Evolutionary conservation across 1,284 basidiomycete species (phyloP).

Genomic region (Rhodofomes roseus): DNA sequence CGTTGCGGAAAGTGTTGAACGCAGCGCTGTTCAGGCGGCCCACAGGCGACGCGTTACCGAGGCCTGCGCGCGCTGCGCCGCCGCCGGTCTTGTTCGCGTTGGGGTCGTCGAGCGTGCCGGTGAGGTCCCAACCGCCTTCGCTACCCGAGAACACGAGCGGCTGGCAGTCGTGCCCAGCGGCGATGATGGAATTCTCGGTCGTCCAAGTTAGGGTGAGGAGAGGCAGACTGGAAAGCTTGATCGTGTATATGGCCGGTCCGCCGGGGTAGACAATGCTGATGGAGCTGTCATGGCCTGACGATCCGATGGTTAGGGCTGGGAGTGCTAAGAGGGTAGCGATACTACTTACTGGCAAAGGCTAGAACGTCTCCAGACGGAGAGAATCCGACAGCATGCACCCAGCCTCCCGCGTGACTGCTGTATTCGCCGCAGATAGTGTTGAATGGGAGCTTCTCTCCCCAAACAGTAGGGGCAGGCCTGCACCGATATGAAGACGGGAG

Average conservation of each 20-base stretch:
- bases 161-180: conserved; percentile 97
- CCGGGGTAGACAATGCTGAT: conserved; percentile 87
- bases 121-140: conserved; percentile 67
- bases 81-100: conserved; percentile 46
- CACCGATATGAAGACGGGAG: background rate
- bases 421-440: conserved; percentile 98
- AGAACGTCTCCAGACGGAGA: conserved; percentile 92
- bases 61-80: conserved; percentile 27
- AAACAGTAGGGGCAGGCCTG: conserved; percentile 87
- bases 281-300: conserved; percentile 84
- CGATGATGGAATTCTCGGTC: conserved; percentile 77
- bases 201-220: conserved; percentile 84
- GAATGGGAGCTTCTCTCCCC: conserved; percentile 98
- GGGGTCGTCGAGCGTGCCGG: conserved; percentile 85
- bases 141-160: conserved; percentile 83
- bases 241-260: conserved; percentile 65
- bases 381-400: conserved; percentile 96
- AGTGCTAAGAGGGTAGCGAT: background rate
- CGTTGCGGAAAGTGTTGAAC: conserved; percentile 93
- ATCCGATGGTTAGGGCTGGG: background rate
- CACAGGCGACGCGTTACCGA: conserved; percentile 44
- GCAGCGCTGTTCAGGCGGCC: conserved; percentile 93
- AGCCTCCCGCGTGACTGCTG: conserved; percentile 84
- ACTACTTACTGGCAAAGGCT: conserved; percentile 82
- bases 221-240: conserved; percentile 78